Evolutionary conservation across 225 moss, liverwort and hornwort species (phyloP).

Genomic region (Bryum argenteum): DNA sequence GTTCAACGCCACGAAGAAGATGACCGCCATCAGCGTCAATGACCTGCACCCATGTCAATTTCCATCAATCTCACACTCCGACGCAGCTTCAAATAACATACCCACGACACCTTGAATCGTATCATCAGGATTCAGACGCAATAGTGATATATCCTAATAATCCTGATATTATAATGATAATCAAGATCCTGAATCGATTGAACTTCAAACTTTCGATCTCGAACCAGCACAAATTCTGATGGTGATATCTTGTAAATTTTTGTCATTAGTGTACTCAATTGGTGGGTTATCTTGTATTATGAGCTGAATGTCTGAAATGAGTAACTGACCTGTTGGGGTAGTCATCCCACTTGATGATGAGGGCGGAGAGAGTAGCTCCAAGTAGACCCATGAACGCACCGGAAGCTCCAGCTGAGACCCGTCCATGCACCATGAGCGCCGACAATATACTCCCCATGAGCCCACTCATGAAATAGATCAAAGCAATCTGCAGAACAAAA

Average conservation of each 20-base stretch:
- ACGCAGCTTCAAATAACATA: too few relatives aligned
- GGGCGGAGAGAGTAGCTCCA: constrained; percentile 54
- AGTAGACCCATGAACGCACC: constrained; percentile 58
- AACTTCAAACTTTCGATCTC: too few relatives aligned
- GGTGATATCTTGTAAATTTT: too few relatives aligned
- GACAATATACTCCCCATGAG: constrained; percentile 58
- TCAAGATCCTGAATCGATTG: too few relatives aligned
- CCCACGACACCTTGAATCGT: too few relatives aligned
- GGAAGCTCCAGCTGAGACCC: constrained; percentile 54
- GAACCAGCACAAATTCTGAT: too few relatives aligned
- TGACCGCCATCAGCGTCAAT: constrained; percentile 27
- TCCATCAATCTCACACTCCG: background rate
- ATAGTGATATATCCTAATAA: too few relatives aligned
- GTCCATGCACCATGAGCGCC: constrained; percentile 48
- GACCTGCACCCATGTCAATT: background rate
- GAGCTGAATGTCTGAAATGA: background rate
- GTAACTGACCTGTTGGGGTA: constrained; percentile 14
- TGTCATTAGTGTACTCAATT: too few relatives aligned
- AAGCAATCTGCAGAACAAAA: constrained; percentile 30
- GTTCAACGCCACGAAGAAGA: constrained; percentile 38
- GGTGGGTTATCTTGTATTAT: too few relatives aligned
- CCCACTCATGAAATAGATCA: constrained; percentile 47
- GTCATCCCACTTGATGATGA: constrained; percentile 45
- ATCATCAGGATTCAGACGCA: too few relatives aligned
- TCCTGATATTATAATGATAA: too few relatives aligned